Base-by-base conservation (phyloP, 1,139 yeast species). In the Taphrina communis region DNA sequence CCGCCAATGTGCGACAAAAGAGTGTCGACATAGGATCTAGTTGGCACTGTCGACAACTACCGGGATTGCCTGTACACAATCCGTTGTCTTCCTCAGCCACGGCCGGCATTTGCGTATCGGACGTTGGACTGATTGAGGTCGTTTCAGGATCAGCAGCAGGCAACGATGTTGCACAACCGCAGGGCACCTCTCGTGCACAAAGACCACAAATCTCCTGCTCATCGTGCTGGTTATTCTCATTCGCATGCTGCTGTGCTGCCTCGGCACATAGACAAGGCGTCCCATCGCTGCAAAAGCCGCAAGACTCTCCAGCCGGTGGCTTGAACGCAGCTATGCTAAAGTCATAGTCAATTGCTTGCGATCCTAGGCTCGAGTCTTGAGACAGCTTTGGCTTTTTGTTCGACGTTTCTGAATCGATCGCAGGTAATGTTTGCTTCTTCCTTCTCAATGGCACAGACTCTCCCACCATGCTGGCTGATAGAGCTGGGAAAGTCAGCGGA, bases 201-300 rank as follows among this genome's bases (percentile, higher is more conserved):
- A 14, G 7, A 9, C 42, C 53, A 35, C 62, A 58, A 8, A 25
- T 25, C 14, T 44, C 53, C 17, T 19, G 36, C 17, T 41, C 50
- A 17, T 41, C 60, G 6, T 11, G n/a, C 17, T 59, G 25, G 5
- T 21, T 50, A 14, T 17, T 36, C 6, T 46, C 6, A 14, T 17
- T 21, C 41, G 17, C 72, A 71, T 65, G 71, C 72, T 73, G 74
- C 50, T 74, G 70, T 56, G 76, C 92, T 8, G 93, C 89, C 75
- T 88, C 97, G 42, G 94, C 85, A 77, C 98, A 93, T 1, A 93
- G 90, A 79, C 98, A 93, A 5, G 96, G 95, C 0, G 96, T 88
- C 72, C 88, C 96, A 74, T 89, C 96, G 0, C 96, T 86, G 76
- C 98, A 93, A 78, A 93, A 93, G 0, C 97, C 97, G 79, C 98